These are phyloP conservation scores for Chrysoporthe deuterocubensis DNA, from an alignment of 2,329 filamentous ascomycete species.

Conservation along the genomic window DNA sequence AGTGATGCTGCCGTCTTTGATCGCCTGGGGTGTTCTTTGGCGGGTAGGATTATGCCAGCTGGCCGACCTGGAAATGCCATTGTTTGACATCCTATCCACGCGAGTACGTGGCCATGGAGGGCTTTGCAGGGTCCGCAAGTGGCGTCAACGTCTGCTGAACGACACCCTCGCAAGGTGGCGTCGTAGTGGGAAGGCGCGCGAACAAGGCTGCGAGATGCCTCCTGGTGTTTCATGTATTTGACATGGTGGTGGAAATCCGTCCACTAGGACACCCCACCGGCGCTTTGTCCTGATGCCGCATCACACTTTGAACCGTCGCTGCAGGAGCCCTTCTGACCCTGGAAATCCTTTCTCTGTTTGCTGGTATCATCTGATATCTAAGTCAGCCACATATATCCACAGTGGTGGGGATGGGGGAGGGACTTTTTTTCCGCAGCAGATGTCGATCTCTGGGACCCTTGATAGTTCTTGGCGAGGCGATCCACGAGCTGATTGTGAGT, in stretches of 20 bases:
- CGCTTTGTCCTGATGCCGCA: slow-evolving; percentile 25
- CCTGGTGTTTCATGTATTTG: slow-evolving; percentile 30
- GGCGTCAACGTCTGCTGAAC: slow-evolving; percentile 1
- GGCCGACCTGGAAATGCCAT: slow-evolving; percentile 17
- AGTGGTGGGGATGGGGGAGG: slow-evolving; percentile 4
- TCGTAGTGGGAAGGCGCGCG: slow-evolving; percentile 18
- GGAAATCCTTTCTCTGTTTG: slow-evolving; percentile 10
- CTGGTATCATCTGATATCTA: slow-evolving; percentile 1
- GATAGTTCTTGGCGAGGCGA: neutral
- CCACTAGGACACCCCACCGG: slow-evolving; percentile 20
- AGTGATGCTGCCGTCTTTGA: slow-evolving; percentile 14
- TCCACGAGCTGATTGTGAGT: neutral
- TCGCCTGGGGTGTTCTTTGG: slow-evolving; percentile 6
- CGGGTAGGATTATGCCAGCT: slow-evolving; percentile 20
- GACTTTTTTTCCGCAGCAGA: neutral
- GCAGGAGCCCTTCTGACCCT: slow-evolving; percentile 15
- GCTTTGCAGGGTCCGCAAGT: slow-evolving; percentile 7
- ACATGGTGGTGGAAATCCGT: slow-evolving; percentile 22
- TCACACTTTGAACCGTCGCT: slow-evolving; percentile 14
- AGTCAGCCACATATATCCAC: slow-evolving; percentile 19
- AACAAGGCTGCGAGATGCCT: slow-evolving; percentile 20
- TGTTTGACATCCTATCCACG: slow-evolving; percentile 18
- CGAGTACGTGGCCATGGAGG: slow-evolving; percentile 10
- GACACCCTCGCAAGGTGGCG: slow-evolving; percentile 11
- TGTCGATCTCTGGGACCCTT: neutral